phyloP scores from a whole-genome alignment of 805 yeast species.

The Saturnispora diversa region DNA sequence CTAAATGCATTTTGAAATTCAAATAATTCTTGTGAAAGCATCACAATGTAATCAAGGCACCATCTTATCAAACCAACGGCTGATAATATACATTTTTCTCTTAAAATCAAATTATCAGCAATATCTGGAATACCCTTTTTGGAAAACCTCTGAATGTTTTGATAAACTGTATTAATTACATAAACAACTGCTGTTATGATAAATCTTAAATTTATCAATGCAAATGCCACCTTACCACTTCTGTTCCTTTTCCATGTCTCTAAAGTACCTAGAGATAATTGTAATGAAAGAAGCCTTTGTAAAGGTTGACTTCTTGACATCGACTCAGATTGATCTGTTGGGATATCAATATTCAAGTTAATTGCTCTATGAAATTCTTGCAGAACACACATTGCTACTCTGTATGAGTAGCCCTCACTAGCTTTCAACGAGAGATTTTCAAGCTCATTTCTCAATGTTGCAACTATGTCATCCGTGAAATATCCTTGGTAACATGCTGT shows the following conservation, averaged over 20 bases:
- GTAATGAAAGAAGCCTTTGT: conserved; percentile 64
- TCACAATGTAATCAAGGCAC: conserved; percentile 72
- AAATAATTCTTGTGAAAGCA: conserved; percentile 63
- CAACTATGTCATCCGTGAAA: conserved; percentile 62
- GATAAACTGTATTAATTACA: conserved; percentile 48
- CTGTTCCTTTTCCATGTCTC: conserved; percentile 32
- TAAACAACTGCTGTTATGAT: conserved; percentile 65
- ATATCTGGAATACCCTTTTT: conserved; percentile 49
- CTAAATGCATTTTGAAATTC: conserved; percentile 33
- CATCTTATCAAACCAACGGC: conserved; percentile 77
- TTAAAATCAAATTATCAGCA: conserved; percentile 30
- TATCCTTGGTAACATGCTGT: conserved; percentile 60
- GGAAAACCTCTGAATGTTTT: conserved; percentile 54
- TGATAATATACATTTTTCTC: conserved; percentile 57
- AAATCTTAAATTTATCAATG: conserved; percentile 58
- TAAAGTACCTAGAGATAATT: conserved; percentile 52
- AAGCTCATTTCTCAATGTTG: conserved; percentile 44
- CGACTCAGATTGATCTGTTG: conserved; percentile 69
- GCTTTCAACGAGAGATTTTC: conserved; percentile 20
- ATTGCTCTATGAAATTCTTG: conserved; percentile 70
- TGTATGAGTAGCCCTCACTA: conserved; percentile 23
- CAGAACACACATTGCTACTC: conserved; percentile 37
- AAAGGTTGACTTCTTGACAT: conserved; percentile 69
- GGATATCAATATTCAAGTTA: conserved; percentile 60
- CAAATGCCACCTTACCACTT: conserved; percentile 48